These are phyloP conservation scores for Vitis riparia DNA, from an alignment of 164 flowering plant species.

Conservation along the genomic window DNA sequence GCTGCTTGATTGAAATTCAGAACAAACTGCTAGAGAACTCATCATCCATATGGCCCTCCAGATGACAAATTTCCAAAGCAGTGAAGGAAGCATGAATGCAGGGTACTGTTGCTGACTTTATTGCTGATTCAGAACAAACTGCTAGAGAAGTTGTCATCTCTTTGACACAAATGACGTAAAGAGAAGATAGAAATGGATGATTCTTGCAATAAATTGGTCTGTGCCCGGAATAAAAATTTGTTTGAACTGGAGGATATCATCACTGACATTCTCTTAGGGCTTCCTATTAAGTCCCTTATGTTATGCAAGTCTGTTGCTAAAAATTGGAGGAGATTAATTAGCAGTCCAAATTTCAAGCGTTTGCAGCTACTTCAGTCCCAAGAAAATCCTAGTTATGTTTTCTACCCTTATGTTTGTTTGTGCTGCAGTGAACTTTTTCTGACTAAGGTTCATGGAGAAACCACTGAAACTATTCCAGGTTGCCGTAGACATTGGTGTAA, in stretches of 20 bases:
- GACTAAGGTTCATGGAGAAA: neutral
- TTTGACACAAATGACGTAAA: neutral
- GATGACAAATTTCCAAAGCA: no score
- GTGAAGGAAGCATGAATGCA: no score
- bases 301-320: constrained; percentile 2
- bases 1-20: neutral
- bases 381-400: constrained; percentile 8
- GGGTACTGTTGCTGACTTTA: no score
- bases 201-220: neutral
- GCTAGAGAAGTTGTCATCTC: no score
- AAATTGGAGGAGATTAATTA: constrained; percentile 5
- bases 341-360: neutral
- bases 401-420: neutral
- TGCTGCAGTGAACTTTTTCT: neutral
- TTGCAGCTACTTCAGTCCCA: constrained; percentile 6
- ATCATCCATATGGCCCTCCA: no score
- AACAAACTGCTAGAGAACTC: no score
- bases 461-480: neutral
- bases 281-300: constrained; percentile 7
- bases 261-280: constrained; percentile 9
- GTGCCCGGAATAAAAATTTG: neutral
- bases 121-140: neutral
- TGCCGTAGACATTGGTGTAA: no score
- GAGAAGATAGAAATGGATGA: constrained; percentile 1
- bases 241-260: neutral